phyloP scores from a whole-genome alignment of 768 basidiomycete genomes.

The Leccinum barrowsii region DNA sequence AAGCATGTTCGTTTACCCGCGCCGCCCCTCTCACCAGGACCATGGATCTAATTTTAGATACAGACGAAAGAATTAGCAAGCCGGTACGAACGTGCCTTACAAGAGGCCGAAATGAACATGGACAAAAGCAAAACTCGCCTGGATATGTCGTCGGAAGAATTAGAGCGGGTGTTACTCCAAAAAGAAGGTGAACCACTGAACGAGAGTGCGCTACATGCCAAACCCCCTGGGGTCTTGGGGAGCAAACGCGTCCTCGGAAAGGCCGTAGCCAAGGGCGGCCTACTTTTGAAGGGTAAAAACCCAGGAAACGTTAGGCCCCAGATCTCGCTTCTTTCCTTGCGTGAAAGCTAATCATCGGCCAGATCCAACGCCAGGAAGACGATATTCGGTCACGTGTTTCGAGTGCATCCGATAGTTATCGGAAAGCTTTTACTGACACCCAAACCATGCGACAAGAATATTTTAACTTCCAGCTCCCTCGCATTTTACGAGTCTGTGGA shows the following conservation, averaged over 20 bases:
- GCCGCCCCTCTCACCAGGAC: background rate
- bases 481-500: conserved; percentile 80
- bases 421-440: conserved; percentile 81
- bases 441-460: conserved; percentile 94
- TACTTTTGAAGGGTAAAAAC: conserved; percentile 89
- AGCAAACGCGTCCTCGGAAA: conserved; percentile 86
- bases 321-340: conserved; percentile 4
- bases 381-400: conserved; percentile 88
- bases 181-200: conserved; percentile 94
- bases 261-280: conserved; percentile 86
- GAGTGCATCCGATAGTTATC: conserved; percentile 78
- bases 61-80: conserved; percentile 90
- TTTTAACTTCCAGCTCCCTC: conserved; percentile 94
- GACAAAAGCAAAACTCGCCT: conserved; percentile 88
- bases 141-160: conserved; percentile 88
- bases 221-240: conserved; percentile 52
- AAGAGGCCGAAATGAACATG: conserved; percentile 81
- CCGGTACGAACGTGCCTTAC: conserved; percentile 82
- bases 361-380: conserved; percentile 93
- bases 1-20: conserved; percentile 59
- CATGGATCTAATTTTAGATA: conserved; percentile 3
- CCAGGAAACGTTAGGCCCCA: conserved; percentile 65
- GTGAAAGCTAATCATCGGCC: conserved; percentile 7
- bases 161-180: conserved; percentile 86
- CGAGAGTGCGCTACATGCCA: conserved; percentile 69